Evolutionary conservation across 2,329 filamentous ascomycete species (phyloP), one percentile per base, ranked within the genome.

Genomic region (Sporothrix humicola): DNA sequence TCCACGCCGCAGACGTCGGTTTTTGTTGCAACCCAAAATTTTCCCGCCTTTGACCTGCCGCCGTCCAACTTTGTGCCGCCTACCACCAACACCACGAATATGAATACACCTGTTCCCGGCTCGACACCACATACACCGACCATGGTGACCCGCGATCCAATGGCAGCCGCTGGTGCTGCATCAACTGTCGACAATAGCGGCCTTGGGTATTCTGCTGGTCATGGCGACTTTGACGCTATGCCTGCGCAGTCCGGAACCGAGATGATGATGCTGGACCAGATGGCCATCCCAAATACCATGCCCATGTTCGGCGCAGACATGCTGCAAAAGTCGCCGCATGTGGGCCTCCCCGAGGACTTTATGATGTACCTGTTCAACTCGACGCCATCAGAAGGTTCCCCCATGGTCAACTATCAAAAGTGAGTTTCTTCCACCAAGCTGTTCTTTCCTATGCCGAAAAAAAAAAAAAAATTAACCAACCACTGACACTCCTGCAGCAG

Each of bases 221-320:
- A 83, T 15, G 80, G 80, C n/a, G 85, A 87, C 61, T 88, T 85
- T 75, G 85, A 88, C 17, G 82, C 84, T 23, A 78, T 80, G 20
- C 84, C 85, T 23, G 75, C 78, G 1, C 84, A 86, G 54, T 79
- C 84, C 5, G 80, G 83, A 1, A 82, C 83, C 50, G 88, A 91
- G 75, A 85, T 90, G 84, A 86, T 90, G 82, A 82, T 89, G 72
- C 79, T 91, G 20, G 88, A 90, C 77, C 87, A 90, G 75, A 90
- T 91, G 86, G 82, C 87, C 59, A 87, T 87, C 79, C 85, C 87
- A 17, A 91, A 89, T 73, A 90, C 92, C 4, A 93, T 97, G 77
- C 94, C 95, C 0, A 91, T 98, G 37, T 98, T 98, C 81, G 94
- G 94, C 17, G 91, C 88, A 37, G 94, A 97, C 20, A 91, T 93